Percentiles rank a stretch among this genome's conserved stretches.
phyloP scores from a whole-genome alignment of 768 basidiomycete genomes.

The Mycena filopes region DNA sequence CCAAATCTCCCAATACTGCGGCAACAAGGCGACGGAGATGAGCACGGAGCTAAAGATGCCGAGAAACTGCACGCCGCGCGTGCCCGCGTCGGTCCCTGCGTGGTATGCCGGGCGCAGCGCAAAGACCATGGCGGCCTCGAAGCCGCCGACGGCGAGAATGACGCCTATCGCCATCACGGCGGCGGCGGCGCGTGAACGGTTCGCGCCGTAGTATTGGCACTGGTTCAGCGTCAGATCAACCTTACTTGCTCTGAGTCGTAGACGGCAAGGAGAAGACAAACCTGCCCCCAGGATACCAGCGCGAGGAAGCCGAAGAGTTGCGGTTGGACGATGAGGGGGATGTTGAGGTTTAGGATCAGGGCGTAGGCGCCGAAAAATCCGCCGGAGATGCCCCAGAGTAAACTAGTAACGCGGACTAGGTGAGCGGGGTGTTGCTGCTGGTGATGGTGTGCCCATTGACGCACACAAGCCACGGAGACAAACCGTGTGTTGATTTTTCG shows the following conservation, averaged over 20 bases:
- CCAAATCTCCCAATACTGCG: conserved; percentile 85
- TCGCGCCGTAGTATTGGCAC: conserved; percentile 73
- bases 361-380: conserved; percentile 76
- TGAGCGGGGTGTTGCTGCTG: not conserved
- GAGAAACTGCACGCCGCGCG: conserved; percentile 58
- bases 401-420: conserved; percentile 46
- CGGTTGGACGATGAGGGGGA: conserved; percentile 77
- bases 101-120: conserved; percentile 59
- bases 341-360: conserved; percentile 71
- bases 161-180: conserved; percentile 49
- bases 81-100: conserved; percentile 37
- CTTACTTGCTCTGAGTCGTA: conserved; percentile 1
- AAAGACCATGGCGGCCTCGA: conserved; percentile 71
- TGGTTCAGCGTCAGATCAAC: conserved; percentile 43
- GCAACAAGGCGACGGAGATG: conserved; percentile 58
- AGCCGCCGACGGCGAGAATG: conserved; percentile 59
- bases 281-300: conserved; percentile 75
- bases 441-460: conserved; percentile 24
- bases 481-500: conserved; percentile 72
- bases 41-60: conserved; percentile 71
- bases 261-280: conserved; percentile 36
- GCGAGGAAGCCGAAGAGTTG: conserved; percentile 71
- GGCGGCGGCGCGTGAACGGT: conserved; percentile 49
- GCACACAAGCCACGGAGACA: conserved; percentile 76
- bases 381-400: conserved; percentile 70